phyloP scores from a whole-genome alignment of 106 monocot species.

The Apostasia ramifera region DNA sequence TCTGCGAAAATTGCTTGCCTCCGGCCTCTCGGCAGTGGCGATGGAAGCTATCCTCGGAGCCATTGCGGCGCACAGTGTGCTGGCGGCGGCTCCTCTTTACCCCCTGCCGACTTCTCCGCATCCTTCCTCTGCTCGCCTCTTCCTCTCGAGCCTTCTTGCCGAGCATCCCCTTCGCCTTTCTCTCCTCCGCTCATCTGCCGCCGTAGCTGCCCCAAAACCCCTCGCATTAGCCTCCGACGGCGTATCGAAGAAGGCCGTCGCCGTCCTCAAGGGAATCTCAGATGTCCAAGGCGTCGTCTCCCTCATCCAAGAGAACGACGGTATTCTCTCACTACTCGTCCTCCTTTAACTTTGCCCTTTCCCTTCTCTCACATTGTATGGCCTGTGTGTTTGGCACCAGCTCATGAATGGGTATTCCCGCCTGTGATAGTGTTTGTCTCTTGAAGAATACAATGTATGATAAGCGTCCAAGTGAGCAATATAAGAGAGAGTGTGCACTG shows the following conservation, averaged over 20 bases:
- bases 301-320: constrained; percentile 62
- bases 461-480: no score
- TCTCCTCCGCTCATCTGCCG: neutral
- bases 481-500: no score
- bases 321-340: constrained; percentile 8
- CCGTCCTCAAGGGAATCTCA: constrained; percentile 78
- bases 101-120: neutral
- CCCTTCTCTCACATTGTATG: neutral
- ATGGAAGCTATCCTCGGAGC: constrained; percentile 33
- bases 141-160: constrained; percentile 15
- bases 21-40: neutral
- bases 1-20: neutral
- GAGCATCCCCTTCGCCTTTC: constrained; percentile 9
- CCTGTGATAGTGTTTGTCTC: no score
- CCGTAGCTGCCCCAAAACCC: constrained; percentile 7
- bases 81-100: constrained; percentile 6
- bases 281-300: constrained; percentile 69
- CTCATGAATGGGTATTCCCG: neutral
- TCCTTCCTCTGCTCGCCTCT: constrained; percentile 28
- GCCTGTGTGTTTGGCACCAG: neutral
- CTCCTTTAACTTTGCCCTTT: neutral
- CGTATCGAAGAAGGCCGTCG: constrained; percentile 65
- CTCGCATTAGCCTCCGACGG: constrained; percentile 26
- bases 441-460: no score
- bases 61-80: constrained; percentile 48